Evolutionary conservation across 2,329 filamentous ascomycete genomes (phyloP), one percentile per base, ranked within the genome.

Genomic region (Penicillium polonicum): DNA sequence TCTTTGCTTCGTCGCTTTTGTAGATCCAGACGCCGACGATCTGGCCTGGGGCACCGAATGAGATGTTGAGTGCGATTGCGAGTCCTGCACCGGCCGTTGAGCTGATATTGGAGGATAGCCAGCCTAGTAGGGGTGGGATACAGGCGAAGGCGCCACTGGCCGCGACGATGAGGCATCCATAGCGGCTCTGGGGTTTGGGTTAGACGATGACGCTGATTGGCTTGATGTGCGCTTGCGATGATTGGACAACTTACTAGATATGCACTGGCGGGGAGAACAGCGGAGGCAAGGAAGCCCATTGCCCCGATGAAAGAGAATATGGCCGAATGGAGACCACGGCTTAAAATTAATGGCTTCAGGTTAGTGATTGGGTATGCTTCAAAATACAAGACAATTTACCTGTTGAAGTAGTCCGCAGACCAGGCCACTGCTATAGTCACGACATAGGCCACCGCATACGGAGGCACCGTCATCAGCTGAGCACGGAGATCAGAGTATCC

Each of bases 21-120:
- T 90, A 90, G 60, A 89, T 90, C 87, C 87, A 91, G 1, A 89
- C 86, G 0, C 87, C 88, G 0, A 85, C 82, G 41, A 91, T 90
- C 71, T 90, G 88, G 0, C 88, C 88, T 0, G 87, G 80, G 0
- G 86, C 87, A 0, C 86, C 87, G 48, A 88, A 80, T 2, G 84
- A 85, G 17, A 90, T 83, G 61, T 90, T 90, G 60, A 91, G 73
- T 0, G 87, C 88, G 55, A 90, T 88, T 2, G 87, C 88, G 12
- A 91, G 78, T 0, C 88, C 88, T 0, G 84, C 83, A 0, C 86
- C 82, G 0, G 84, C 83, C 0, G 88, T 89, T 54, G 80, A 85
- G 67, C 83, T 83, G 48, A 89, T 77, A 67, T 91, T 91, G 41
- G 83, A 85, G 9, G 84, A 85, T 7, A 90, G 76, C 87, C 87